Percentiles rank a stretch among this genome's conserved stretches.
Evolutionary conservation across 352 stramenopile species (phyloP).

Genomic region (Poterioochromonas sp.): DNA sequence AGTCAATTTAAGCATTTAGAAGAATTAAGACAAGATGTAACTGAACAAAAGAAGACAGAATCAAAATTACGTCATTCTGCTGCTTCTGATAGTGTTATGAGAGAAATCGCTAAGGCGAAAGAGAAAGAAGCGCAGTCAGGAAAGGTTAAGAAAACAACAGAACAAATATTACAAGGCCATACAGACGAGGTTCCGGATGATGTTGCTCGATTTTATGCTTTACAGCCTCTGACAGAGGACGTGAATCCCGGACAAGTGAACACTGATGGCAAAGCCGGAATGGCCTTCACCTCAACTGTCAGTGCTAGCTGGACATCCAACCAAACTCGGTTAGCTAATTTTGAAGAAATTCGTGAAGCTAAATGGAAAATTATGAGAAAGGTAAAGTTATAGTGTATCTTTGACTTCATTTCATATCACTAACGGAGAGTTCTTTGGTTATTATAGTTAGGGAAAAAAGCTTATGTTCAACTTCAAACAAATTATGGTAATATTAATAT

Average conservation of each 20-base stretch:
- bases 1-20: conserved; percentile 92
- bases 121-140: neutral
- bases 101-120: conserved; percentile 2
- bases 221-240: conserved; percentile 17
- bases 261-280: neutral
- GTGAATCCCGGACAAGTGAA: conserved; percentile 13
- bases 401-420: too few relatives aligned
- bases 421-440: too few relatives aligned
- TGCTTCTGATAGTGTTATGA: conserved; percentile 1
- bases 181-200: neutral
- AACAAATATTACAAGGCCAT: neutral
- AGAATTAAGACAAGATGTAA: conserved; percentile 56
- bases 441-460: conserved; percentile 85
- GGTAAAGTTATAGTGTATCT: too few relatives aligned
- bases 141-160: neutral
- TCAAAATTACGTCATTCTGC: neutral
- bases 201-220: neutral
- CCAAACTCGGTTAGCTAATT: conserved; percentile 31
- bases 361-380: conserved; percentile 39
- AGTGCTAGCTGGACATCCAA: neutral
- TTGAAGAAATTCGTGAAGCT: conserved; percentile 39
- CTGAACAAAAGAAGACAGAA: conserved; percentile 55
- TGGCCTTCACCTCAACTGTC: conserved; percentile 11
- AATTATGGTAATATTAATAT: conserved; percentile 85
- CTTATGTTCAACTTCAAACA: conserved; percentile 87